Conservation (phyloP, 2,329 filamentous ascomycete genomes). For the Beauveria sp. region DNA sequence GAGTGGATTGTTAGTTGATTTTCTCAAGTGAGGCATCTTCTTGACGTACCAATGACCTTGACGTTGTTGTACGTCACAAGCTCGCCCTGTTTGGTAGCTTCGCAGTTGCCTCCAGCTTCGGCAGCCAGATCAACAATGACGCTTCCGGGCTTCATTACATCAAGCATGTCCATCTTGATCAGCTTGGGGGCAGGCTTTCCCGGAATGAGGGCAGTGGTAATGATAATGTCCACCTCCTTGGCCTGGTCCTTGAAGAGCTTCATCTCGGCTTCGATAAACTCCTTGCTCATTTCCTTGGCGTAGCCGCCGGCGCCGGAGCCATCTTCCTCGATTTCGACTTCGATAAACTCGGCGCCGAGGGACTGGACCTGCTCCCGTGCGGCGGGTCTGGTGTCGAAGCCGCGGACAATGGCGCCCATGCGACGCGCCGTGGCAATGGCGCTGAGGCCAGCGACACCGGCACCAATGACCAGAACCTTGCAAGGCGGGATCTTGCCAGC, state of each 20-base stretch:
- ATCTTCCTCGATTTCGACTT: slow-evolving; percentile 78
- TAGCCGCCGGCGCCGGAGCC: slow-evolving; percentile 80
- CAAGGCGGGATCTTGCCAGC: slow-evolving; percentile 85
- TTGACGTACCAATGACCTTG: slow-evolving; percentile 65
- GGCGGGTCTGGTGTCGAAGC: slow-evolving; percentile 85
- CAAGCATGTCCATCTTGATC: slow-evolving; percentile 71
- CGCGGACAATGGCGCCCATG: slow-evolving; percentile 81
- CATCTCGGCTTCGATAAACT: slow-evolving; percentile 90
- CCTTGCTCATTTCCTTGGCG: slow-evolving; percentile 89
- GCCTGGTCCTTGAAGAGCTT: slow-evolving; percentile 84
- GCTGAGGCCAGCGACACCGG: slow-evolving; percentile 80
- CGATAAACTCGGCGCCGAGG: slow-evolving; percentile 80
- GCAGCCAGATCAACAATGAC: slow-evolving; percentile 83
- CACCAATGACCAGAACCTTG: slow-evolving; percentile 85
- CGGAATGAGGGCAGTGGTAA: slow-evolving; percentile 87
- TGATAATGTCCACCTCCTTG: slow-evolving; percentile 82
- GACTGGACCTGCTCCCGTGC: slow-evolving; percentile 86
- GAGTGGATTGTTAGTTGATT: slow-evolving; percentile 17
- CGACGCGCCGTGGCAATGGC: slow-evolving; percentile 81
- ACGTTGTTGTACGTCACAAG: slow-evolving; percentile 66
- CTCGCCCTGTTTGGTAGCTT: slow-evolving; percentile 68
- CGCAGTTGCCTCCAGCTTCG: slow-evolving; percentile 83
- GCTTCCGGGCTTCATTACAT: slow-evolving; percentile 83
- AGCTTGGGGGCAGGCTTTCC: slow-evolving; percentile 76
- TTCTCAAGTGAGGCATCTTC: background rate